Conservation (phyloP, 1,139 yeast species). For the Saccharomyces hybrid region DNA sequence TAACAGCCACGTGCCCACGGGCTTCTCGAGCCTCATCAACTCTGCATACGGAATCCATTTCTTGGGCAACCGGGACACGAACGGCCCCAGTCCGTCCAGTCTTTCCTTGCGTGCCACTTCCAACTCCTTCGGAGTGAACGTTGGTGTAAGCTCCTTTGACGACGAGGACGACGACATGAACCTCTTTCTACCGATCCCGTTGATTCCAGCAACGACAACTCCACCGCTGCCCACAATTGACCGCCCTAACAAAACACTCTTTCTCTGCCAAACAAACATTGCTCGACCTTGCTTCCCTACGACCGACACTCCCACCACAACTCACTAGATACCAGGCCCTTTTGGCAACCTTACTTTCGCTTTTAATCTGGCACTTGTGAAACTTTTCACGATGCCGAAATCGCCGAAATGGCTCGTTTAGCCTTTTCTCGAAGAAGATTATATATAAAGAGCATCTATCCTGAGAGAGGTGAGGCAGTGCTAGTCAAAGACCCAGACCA, state of each 20-base stretch:
- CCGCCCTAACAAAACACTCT: background rate
- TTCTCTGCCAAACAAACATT: background rate
- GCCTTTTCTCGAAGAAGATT: background rate
- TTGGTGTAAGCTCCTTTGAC: background rate
- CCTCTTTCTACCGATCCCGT: background rate
- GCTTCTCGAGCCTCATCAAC: conserved; percentile 83
- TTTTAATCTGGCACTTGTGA: background rate
- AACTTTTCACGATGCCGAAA: conserved; percentile 1
- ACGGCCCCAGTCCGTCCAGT: conserved; percentile 49
- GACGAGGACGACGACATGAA: background rate
- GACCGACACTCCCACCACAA: background rate
- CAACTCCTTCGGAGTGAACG: conserved; percentile 48
- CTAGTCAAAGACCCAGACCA: background rate
- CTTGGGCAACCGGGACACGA: conserved; percentile 56
- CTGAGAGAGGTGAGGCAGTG: background rate
- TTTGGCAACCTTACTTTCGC: background rate
- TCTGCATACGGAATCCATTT: conserved; percentile 84
- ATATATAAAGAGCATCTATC: background rate
- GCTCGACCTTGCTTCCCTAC: background rate
- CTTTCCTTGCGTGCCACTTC: conserved; percentile 51
- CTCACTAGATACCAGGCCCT: background rate
- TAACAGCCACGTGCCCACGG: conserved; percentile 83
- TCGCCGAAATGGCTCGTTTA: conserved; percentile 1
- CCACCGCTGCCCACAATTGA: background rate
- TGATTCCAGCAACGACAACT: background rate